Percentiles rank a stretch among this genome's conserved stretches.
Evolutionary conservation across 345 rosid genomes (phyloP).

Genomic region (Populus euphratica): DNA sequence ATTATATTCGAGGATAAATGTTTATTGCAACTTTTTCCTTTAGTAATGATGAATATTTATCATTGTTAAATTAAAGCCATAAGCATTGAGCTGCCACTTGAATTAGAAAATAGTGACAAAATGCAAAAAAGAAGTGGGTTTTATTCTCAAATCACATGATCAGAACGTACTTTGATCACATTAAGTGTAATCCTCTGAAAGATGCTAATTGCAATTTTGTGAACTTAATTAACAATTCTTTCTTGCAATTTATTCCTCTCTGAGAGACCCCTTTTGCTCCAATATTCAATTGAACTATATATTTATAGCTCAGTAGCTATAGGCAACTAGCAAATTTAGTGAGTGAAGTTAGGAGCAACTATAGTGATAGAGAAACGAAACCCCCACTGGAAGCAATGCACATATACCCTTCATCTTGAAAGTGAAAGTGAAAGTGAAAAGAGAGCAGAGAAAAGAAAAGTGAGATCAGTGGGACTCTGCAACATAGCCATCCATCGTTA

Average conservation of each 20-base stretch:
- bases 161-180: not conserved
- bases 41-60: not conserved
- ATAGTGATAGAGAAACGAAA: constrained; percentile 28
- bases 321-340: not conserved
- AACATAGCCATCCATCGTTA: constrained; percentile 2
- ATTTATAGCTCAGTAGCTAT: not conserved
- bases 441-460: constrained; percentile 13
- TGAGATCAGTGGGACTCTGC: not conserved
- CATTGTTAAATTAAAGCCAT: not conserved
- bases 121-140: not conserved
- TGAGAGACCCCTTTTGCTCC: not conserved
- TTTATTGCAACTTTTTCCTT: not conserved
- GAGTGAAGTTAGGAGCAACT: not conserved
- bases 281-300: not conserved
- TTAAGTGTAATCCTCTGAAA: not conserved
- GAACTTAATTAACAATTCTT: not conserved
- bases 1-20: constrained; percentile 8
- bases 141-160: constrained; percentile 24
- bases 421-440: constrained; percentile 25
- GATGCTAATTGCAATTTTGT: not conserved
- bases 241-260: not conserved
- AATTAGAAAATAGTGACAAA: not conserved
- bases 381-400: constrained; percentile 54
- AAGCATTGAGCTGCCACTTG: not conserved
- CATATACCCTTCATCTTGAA: constrained; percentile 35